Conservation (phyloP, 139 green algal genomes). For the Desmodesmus armatus region DNA sequence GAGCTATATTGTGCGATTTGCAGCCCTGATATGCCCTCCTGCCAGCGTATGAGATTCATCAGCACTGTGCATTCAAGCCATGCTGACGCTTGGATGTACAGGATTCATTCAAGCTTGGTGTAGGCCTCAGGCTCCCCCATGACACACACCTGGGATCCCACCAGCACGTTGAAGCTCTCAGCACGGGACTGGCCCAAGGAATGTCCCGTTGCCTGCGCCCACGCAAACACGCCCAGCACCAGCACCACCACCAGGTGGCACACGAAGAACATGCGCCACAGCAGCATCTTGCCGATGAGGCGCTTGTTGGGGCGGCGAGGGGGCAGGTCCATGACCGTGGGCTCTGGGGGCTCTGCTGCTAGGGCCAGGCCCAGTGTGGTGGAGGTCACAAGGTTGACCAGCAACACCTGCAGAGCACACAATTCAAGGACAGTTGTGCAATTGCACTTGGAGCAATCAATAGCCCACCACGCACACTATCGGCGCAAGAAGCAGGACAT, state of each 20-base stretch:
- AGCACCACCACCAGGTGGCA: conserved; percentile 45
- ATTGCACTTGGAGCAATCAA: no score
- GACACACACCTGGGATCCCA: conserved; percentile 39
- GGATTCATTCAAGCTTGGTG: not conserved
- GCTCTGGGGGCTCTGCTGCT: conserved; percentile 84
- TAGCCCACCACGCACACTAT: no score
- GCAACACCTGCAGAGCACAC: conserved; percentile 80
- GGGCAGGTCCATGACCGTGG: conserved; percentile 68
- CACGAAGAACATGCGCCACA: conserved; percentile 60
- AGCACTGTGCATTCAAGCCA: not conserved
- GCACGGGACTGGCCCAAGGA: conserved; percentile 22
- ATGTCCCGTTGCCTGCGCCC: not conserved
- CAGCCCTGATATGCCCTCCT: no score
- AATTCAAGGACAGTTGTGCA: no score
- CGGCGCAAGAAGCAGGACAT: no score
- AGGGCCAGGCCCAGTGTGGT: conserved; percentile 91
- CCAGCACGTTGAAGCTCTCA: conserved; percentile 54
- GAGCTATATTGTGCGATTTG: no score
- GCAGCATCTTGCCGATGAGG: conserved; percentile 60
- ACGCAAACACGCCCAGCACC: conserved; percentile 51
- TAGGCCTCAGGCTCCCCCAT: not conserved
- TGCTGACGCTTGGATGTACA: not conserved
- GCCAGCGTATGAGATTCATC: not conserved
- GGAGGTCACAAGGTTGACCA: conserved; percentile 96
- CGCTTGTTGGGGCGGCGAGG: conserved; percentile 51